Base-by-base conservation (phyloP, 805 yeast species). In the Candida ipomoeae region DNA sequence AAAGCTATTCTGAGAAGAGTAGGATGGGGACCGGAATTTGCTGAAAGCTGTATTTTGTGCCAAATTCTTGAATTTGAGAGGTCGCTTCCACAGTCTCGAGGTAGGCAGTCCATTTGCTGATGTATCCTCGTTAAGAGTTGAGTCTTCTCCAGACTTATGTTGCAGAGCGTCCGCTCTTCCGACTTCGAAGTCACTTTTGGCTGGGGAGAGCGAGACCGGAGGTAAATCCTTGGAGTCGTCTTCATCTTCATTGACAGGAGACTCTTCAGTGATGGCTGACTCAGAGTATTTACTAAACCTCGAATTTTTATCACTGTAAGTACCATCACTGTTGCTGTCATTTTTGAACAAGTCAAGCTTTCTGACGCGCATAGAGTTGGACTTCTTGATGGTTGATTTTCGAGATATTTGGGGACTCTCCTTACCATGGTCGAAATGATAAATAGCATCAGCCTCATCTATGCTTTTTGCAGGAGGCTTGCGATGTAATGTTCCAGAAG, bases 331-430 rank as follows among this genome's bases (percentile, higher is more conserved):
- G 17, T 42, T 33, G 18, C 20, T 34, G 31, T 33, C 38, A 26
- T 48, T 46, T 39, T 31, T 49, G 44, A 71, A 72, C n/a, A 73
- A 58, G 48, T 73, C 67, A 37, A 73, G 62, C 45, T 72, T 72
- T 13, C 77, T 58, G 34, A 73, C 66, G 36, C 73, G 65, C 70
- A 69, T 68, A 14, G 77, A 73, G 48, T 71, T 70, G 15, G 71
- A 59, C 48, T 69, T 70, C 48, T 66, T 68, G n/a, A 72, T 50
- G 1, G 77, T 72, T 5, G 74, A 67, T 47, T 68, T 70, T 42
- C 77, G 58, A 2, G 78, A 72, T 18, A 67, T 50, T 45, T 63
- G 63, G 2, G 62, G 59, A 29, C 63, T 63, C 3, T 33, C 41
- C 17, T 59, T 58, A 6, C 60, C 64, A 17, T 64, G 66, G 10